A percentile compares a stretch with the other conserved stretches of the same genome.
phyloP scores from a whole-genome alignment of 805 yeast genomes.

The Saturnispora bothae region DNA sequence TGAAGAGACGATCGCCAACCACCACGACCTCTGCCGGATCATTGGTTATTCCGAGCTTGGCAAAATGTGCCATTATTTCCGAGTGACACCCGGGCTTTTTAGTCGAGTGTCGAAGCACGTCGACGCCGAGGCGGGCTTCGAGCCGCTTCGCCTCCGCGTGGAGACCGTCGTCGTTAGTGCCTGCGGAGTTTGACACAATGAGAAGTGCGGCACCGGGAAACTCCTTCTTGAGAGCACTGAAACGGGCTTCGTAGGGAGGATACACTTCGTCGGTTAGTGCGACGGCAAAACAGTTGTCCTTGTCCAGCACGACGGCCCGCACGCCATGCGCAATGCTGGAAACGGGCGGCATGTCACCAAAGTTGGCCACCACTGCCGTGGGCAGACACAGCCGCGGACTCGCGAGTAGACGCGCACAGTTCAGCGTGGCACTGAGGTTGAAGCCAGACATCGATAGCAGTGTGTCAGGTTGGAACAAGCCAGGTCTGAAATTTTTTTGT shows the following conservation, averaged over 20 bases:
- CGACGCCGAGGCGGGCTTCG: constrained; percentile 56
- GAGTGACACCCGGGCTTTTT: constrained; percentile 75
- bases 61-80: constrained; percentile 57
- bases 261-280: constrained; percentile 73
- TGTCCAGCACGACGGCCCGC: constrained; percentile 72
- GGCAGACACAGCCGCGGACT: constrained; percentile 68
- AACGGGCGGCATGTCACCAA: constrained; percentile 24
- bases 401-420: constrained; percentile 45
- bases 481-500: too few relatives aligned
- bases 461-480: background rate
- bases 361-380: constrained; percentile 47
- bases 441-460: constrained; percentile 13
- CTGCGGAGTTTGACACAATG: constrained; percentile 89
- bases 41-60: constrained; percentile 33
- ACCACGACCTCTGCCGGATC: constrained; percentile 62
- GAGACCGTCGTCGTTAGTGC: constrained; percentile 63
- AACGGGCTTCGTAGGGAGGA: constrained; percentile 53
- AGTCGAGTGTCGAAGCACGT: constrained; percentile 58
- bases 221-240: constrained; percentile 41
- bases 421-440: constrained; percentile 70
- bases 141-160: constrained; percentile 50
- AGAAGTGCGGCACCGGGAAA: constrained; percentile 58
- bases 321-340: constrained; percentile 9
- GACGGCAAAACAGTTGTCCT: constrained; percentile 89
- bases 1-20: constrained; percentile 83